phyloP scores from a whole-genome alignment of 1,284 basidiomycete species.

The Tetrapyrgos nigripes region DNA sequence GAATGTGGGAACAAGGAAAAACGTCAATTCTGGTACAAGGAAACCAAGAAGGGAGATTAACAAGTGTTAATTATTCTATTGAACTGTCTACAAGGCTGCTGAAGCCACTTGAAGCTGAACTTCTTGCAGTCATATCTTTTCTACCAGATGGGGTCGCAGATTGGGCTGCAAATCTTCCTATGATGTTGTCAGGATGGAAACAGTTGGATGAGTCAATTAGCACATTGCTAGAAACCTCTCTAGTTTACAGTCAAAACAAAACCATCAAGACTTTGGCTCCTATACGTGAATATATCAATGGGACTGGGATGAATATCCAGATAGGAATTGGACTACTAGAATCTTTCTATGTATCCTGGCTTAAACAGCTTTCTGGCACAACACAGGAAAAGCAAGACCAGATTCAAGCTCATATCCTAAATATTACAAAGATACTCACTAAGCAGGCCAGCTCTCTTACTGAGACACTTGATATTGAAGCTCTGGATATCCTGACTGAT shows the following conservation, averaged over 20 bases:
- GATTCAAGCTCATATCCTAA: background rate
- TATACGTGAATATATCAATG: background rate
- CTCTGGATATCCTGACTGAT: background rate
- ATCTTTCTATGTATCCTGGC: background rate
- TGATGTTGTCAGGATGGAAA: background rate
- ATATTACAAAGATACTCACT: background rate
- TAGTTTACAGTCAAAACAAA: background rate
- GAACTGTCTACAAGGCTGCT: background rate
- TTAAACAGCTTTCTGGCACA: background rate
- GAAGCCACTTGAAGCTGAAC: background rate
- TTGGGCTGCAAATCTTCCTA: background rate
- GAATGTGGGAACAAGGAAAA: background rate
- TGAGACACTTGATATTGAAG: background rate
- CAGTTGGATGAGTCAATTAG: background rate
- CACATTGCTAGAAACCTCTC: background rate
- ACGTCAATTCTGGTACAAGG: background rate
- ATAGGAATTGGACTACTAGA: background rate
- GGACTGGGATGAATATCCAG: background rate
- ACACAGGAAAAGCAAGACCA: background rate
- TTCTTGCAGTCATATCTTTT: background rate
- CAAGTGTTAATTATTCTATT: conserved; percentile 1
- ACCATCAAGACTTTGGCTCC: background rate
- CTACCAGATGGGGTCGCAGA: background rate
- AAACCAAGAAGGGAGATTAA: background rate
- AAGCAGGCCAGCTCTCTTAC: background rate